Percentiles rank a stretch among this genome's conserved stretches.
phyloP scores from a whole-genome alignment of 1,284 basidiomycete species.

The Irpex sp. region DNA sequence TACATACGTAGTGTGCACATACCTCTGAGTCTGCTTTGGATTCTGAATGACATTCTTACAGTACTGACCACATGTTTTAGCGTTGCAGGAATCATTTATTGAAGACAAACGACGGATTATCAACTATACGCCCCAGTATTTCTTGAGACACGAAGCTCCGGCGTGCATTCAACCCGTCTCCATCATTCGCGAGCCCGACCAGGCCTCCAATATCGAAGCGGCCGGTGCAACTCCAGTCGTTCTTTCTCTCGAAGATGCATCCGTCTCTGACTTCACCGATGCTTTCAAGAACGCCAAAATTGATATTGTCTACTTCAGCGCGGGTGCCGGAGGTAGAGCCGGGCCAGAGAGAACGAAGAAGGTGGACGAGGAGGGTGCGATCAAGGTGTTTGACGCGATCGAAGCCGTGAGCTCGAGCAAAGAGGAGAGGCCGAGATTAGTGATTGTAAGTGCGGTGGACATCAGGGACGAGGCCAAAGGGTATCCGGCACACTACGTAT shows the following conservation, averaged over 20 bases:
- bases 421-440: conserved; percentile 44
- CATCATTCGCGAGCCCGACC: conserved; percentile 48
- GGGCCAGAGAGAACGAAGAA: conserved; percentile 55
- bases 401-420: conserved; percentile 34
- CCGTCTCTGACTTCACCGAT: conserved; percentile 41
- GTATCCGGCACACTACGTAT: conserved; percentile 54
- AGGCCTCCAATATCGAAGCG: conserved; percentile 41
- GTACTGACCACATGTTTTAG: too few species aligned
- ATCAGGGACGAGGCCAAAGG: conserved; percentile 46
- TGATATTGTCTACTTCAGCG: conserved; percentile 60
- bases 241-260: conserved; percentile 55
- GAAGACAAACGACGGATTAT: too few species aligned
- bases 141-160: too few species aligned
- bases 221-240: conserved; percentile 44
- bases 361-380: conserved; percentile 68
- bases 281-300: conserved; percentile 37
- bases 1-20: too few species aligned
- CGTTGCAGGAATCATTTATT: too few species aligned
- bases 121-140: too few species aligned
- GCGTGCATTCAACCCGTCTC: conserved; percentile 29
- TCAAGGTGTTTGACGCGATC: conserved; percentile 71
- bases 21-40: too few species aligned
- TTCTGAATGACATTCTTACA: too few species aligned
- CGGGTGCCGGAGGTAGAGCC: conserved; percentile 69
- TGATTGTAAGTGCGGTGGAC: conserved; percentile 66